phyloP scores from a whole-genome alignment of 1,139 yeast species.

The Nakaseomyces sp. region DNA sequence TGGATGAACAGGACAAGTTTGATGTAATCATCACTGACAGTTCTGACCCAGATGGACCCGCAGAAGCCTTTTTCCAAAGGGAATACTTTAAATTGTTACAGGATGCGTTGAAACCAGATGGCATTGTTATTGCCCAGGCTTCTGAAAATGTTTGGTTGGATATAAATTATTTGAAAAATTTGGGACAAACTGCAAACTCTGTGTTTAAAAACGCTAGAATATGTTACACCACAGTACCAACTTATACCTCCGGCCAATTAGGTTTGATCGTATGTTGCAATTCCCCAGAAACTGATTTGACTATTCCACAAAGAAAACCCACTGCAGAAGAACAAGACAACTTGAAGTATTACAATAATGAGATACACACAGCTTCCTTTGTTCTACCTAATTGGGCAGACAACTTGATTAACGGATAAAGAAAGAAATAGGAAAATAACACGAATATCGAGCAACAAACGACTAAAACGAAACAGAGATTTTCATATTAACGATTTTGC shows the following conservation, averaged over 20 bases:
- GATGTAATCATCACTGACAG: slow-evolving; percentile 94
- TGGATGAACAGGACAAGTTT: slow-evolving; percentile 40
- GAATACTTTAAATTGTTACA: slow-evolving; percentile 67
- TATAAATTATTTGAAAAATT: slow-evolving; percentile 51
- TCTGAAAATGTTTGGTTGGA: slow-evolving; percentile 91
- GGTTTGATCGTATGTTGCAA: slow-evolving; percentile 81
- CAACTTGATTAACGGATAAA: slow-evolving; percentile 12
- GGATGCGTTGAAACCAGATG: slow-evolving; percentile 60
- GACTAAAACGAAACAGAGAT: no score
- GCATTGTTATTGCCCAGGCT: slow-evolving; percentile 85
- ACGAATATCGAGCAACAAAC: neutral
- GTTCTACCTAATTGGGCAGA: slow-evolving; percentile 84
- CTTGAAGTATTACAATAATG: slow-evolving; percentile 64
- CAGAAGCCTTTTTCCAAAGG: slow-evolving; percentile 82
- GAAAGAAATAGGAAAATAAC: neutral
- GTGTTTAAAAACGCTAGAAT: slow-evolving; percentile 80
- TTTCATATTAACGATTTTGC: neutral
- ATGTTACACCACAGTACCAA: slow-evolving; percentile 84
- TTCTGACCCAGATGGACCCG: slow-evolving; percentile 98
- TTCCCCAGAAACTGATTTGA: slow-evolving; percentile 43
- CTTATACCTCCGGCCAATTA: slow-evolving; percentile 93
- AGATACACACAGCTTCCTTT: slow-evolving; percentile 71
- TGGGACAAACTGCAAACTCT: slow-evolving; percentile 49
- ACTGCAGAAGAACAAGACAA: slow-evolving; percentile 41
- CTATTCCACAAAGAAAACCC: slow-evolving; percentile 47